Evolutionary conservation across 2,329 filamentous ascomycete species (phyloP).

Genomic region (Hymenotorrendiella dingleyae): DNA sequence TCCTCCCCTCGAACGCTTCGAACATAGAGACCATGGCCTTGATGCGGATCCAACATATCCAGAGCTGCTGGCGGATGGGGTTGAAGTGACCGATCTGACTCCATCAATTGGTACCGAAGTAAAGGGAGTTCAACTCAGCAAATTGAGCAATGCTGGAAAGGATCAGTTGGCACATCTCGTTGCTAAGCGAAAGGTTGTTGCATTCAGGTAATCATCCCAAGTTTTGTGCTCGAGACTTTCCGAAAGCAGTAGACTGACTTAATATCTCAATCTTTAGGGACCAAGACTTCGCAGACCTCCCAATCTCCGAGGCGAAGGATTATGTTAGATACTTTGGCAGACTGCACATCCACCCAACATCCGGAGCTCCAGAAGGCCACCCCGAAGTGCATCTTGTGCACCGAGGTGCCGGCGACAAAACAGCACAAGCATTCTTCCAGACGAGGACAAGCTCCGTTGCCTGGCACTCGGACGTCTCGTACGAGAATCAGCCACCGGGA

Average conservation of each 20-base stretch:
- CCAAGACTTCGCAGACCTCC: slow-evolving; percentile 66
- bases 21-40: slow-evolving; percentile 70
- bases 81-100: slow-evolving; percentile 55
- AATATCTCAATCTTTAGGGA: no score
- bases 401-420: slow-evolving; percentile 59
- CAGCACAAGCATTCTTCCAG: slow-evolving; percentile 55
- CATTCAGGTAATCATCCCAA: no score
- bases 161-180: slow-evolving; percentile 72
- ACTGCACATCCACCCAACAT: slow-evolving; percentile 76
- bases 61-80: slow-evolving; percentile 56
- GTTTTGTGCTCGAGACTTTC: no score
- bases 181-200: slow-evolving; percentile 71
- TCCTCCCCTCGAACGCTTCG: slow-evolving; percentile 60
- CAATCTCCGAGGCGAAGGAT: slow-evolving; percentile 63
- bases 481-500: slow-evolving; percentile 81
- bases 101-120: slow-evolving; percentile 71
- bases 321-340: slow-evolving; percentile 73
- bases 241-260: no score
- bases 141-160: slow-evolving; percentile 61
- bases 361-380: slow-evolving; percentile 65
- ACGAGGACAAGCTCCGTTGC: slow-evolving; percentile 73
- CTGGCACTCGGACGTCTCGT: slow-evolving; percentile 87
- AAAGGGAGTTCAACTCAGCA: slow-evolving; percentile 63
- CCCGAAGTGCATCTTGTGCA: slow-evolving; percentile 77
- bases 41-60: slow-evolving; percentile 65